Evolutionary conservation across 208 protist genomes (phyloP).

Genomic region (Phytomonas francai): DNA sequence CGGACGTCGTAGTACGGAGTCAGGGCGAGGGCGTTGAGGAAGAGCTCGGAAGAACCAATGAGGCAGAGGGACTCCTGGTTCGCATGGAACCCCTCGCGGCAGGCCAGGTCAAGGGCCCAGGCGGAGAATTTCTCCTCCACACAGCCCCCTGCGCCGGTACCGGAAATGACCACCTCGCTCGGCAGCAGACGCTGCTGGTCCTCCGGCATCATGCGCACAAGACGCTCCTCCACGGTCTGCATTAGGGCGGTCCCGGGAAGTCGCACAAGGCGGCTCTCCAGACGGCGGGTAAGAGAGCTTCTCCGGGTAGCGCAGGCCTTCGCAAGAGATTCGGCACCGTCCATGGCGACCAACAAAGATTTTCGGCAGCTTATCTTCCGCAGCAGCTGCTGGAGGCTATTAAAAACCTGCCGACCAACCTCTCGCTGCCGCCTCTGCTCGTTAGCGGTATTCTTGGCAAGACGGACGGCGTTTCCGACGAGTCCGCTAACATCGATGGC

Average conservation of each 20-base stretch:
- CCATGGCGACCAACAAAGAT: constrained; percentile 56
- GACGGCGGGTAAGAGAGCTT: constrained; percentile 22
- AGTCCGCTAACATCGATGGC: constrained; percentile 60
- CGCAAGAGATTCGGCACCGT: constrained; percentile 56
- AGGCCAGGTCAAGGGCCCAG: constrained; percentile 83
- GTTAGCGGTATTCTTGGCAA: constrained; percentile 44
- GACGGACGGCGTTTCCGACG: constrained; percentile 46
- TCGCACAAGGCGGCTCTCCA: constrained; percentile 40
- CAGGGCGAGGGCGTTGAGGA: constrained; percentile 55
- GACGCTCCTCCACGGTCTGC: constrained; percentile 71
- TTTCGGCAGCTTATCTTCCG: constrained; percentile 39
- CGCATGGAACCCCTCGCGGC: constrained; percentile 38
- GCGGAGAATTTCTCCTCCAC: constrained; percentile 79
- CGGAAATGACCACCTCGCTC: constrained; percentile 64
- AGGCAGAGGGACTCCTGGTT: constrained; percentile 65
- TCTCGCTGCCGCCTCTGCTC: constrained; percentile 63
- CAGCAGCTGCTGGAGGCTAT: constrained; percentile 63
- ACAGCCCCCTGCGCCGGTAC: constrained; percentile 48
- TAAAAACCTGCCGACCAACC: constrained; percentile 46
- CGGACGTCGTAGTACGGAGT: constrained; percentile 65
- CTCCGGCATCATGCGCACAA: constrained; percentile 61
- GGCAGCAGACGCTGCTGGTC: constrained; percentile 23
- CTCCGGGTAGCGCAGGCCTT: constrained; percentile 36
- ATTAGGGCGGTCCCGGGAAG: constrained; percentile 60
- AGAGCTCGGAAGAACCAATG: constrained; percentile 58